Evolutionary conservation across 768 basidiomycete species (phyloP).

Genomic region (Suillus subaureus): DNA sequence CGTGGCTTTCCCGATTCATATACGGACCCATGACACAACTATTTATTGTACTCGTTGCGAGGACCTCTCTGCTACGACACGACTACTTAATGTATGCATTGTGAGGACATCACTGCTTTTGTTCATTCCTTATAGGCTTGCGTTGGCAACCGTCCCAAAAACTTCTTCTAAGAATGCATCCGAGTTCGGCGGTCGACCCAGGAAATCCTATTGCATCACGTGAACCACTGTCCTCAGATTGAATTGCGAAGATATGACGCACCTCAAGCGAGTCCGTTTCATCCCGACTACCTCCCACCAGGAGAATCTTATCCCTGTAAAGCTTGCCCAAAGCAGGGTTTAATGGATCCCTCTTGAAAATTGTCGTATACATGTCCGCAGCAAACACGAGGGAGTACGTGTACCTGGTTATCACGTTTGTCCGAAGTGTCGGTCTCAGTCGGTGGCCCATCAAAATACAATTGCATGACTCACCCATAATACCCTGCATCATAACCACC

Average conservation of each 20-base stretch:
- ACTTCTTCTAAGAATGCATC: slow-evolving; percentile 74
- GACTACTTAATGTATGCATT: not conserved
- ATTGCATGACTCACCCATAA: slow-evolving; percentile 36
- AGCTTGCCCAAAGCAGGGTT: slow-evolving; percentile 63
- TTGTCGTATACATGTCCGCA: slow-evolving; percentile 63
- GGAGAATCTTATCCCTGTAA: slow-evolving; percentile 78
- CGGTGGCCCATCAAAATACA: not conserved
- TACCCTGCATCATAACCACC: slow-evolving; percentile 75
- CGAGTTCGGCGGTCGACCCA: slow-evolving; percentile 73
- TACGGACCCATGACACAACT: not conserved
- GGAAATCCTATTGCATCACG: slow-evolving; percentile 58
- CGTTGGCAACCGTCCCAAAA: slow-evolving; percentile 47
- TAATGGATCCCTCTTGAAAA: slow-evolving; percentile 85
- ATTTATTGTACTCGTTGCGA: not conserved
- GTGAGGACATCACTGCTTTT: too few species aligned
- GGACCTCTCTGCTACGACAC: not conserved
- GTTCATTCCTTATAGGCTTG: slow-evolving; percentile 31
- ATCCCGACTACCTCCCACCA: slow-evolving; percentile 75
- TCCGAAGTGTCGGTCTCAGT: not conserved
- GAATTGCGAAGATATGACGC: slow-evolving; percentile 9
- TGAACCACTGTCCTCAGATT: not conserved
- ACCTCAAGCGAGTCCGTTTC: slow-evolving; percentile 79
- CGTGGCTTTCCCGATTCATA: not conserved
- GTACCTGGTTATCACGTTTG: slow-evolving; percentile 40
- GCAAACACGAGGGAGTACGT: slow-evolving; percentile 73